These are phyloP conservation scores for Podaxis mareebaensis DNA, from an alignment of 768 basidiomycete genomes.

Conservation along the genomic window DNA sequence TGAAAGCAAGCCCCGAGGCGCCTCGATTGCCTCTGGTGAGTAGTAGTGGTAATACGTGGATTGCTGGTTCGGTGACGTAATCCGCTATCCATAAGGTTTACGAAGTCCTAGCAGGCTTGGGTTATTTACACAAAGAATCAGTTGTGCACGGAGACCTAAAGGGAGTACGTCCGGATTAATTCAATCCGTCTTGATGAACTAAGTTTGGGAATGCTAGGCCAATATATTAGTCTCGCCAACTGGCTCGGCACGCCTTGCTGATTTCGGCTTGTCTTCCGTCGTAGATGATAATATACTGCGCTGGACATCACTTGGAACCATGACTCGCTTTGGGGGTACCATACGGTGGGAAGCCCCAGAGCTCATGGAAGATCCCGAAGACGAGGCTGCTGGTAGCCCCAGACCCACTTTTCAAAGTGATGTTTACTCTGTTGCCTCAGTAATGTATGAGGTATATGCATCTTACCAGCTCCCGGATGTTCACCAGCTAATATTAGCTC, in stretches of 20 bases:
- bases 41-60: background rate
- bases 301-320: slow-evolving; percentile 20
- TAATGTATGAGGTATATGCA: slow-evolving; percentile 23
- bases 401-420: slow-evolving; percentile 20
- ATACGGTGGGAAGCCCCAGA: slow-evolving; percentile 28
- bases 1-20: slow-evolving; percentile 19
- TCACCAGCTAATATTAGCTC: background rate
- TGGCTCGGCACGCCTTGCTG: slow-evolving; percentile 23
- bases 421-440: slow-evolving; percentile 23
- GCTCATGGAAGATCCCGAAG: slow-evolving; percentile 17
- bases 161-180: slow-evolving; percentile 17
- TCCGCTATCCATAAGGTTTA: background rate
- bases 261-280: slow-evolving; percentile 24
- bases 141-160: slow-evolving; percentile 24
- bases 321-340: slow-evolving; percentile 19
- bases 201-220: slow-evolving; percentile 7
- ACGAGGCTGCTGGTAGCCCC: background rate
- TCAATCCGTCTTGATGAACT: background rate
- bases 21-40: slow-evolving; percentile 21
- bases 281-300: slow-evolving; percentile 16
- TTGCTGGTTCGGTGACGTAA: background rate
- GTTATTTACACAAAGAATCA: slow-evolving; percentile 18
- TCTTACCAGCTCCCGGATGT: background rate
- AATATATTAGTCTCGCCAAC: slow-evolving; percentile 21
- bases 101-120: slow-evolving; percentile 18